Base-by-base conservation (phyloP, 495 filamentous ascomycete genomes). In the Aspergillus saccharolyticus region DNA sequence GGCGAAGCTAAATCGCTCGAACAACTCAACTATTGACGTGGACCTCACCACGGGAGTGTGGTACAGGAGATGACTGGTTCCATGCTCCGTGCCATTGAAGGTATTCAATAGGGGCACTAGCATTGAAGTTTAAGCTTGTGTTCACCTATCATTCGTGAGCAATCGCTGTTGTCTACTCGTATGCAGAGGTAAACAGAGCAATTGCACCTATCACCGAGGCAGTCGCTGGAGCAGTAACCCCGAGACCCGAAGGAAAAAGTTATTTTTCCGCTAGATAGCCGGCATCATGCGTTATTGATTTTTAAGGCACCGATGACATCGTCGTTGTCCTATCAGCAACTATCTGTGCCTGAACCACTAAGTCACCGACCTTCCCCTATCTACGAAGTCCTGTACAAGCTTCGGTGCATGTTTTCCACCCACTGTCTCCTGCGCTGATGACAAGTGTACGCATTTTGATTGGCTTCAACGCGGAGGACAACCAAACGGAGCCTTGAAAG, bases 11-110 rank as follows among this genome's bases (percentile, higher is more conserved):
- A 42, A 28, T 30, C 50, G 6, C 15, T 22, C 42, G 21, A 28
- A 42, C 51, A 22, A 22, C 42, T 53, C 51, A 53, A 19, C 51
- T 42, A 53, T 53, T 53, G 51, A 53, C 51, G 51, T 53, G 51
- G 33, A 42, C 51, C 33, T 14, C 15, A 24, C 47, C 22, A 50
- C 1, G 5, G 9, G 22, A 8, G 14, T 12, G 44, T 22, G 44
- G 44, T 47, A 47, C 44, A 19, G 44, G 44, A 20, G 24, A 15
- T 20, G 19, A 21, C 12, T 47, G 17, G 44, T 3, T n/a, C 44
- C 44, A 18, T 47, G 17, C 44, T 39, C 33, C 14, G 6, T 9
- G 33, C 33, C 33, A 9, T 9, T 39, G 7, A 12, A 39, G 2
- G 33, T 6, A 39, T 12, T 15, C 33, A 12, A 9, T 4, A 9